These are phyloP conservation scores for Epichloe festucae DNA, from an alignment of 2,329 filamentous ascomycete genomes.

Conservation along the genomic window DNA sequence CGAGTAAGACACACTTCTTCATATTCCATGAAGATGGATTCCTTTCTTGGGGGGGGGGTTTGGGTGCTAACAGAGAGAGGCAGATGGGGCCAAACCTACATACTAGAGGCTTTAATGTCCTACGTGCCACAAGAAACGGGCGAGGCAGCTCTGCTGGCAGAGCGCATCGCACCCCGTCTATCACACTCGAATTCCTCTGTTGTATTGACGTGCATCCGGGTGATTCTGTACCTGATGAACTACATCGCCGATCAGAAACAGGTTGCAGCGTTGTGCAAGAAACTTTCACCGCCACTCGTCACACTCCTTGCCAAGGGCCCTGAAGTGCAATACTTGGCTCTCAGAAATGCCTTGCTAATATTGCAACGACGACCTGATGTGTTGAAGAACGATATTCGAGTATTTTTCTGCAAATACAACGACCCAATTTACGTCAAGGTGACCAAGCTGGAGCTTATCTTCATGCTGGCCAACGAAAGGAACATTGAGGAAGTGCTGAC, in stretches of 20 bases:
- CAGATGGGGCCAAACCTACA: conserved; percentile 98
- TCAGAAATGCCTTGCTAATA: conserved; percentile 88
- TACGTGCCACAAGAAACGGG: conserved; percentile 87
- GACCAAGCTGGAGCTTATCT: conserved; percentile 95
- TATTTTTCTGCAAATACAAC: conserved; percentile 99
- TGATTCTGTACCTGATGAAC: conserved; percentile 96
- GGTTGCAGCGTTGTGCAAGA: conserved; percentile 74
- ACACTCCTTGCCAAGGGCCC: conserved; percentile 91
- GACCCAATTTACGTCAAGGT: conserved; percentile 99
- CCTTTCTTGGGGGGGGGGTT: neutral
- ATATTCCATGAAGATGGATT: neutral
- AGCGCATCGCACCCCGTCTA: conserved; percentile 86
- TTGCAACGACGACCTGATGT: conserved; percentile 88
- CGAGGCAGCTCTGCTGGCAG: conserved; percentile 80
- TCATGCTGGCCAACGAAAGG: conserved; percentile 91
- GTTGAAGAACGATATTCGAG: conserved; percentile 86
- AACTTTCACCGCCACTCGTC: conserved; percentile 87
- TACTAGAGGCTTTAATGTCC: conserved; percentile 92
- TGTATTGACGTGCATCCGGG: conserved; percentile 88
- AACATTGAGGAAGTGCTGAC: conserved; percentile 94
- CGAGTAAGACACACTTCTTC: conserved; percentile 48
- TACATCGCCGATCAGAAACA: conserved; percentile 90
- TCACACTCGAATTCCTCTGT: conserved; percentile 96
- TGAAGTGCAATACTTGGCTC: conserved; percentile 93
- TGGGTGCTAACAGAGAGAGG: neutral